Percentiles rank a stretch among this genome's conserved stretches.
Evolutionary conservation across 805 yeast species (phyloP).

Genomic region (Wickerhamiella parazyma): DNA sequence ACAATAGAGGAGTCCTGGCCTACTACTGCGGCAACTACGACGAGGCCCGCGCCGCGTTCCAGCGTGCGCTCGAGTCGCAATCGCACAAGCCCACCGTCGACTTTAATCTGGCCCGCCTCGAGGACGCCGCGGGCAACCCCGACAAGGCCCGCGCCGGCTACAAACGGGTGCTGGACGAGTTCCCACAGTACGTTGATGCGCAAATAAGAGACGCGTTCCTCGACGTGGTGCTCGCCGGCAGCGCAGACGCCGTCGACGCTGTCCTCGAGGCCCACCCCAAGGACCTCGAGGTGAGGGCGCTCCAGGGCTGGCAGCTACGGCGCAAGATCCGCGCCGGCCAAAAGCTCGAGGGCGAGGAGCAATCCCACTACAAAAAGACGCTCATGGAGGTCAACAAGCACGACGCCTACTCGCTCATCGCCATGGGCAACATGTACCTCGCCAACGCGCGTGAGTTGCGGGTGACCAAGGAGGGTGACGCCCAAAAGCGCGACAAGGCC

Average conservation of each 20-base stretch:
- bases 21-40: slow-evolving; percentile 48
- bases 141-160: slow-evolving; percentile 35
- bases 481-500: slow-evolving; percentile 53
- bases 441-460: slow-evolving; percentile 64
- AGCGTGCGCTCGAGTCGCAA: slow-evolving; percentile 30
- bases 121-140: slow-evolving; percentile 35
- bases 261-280: slow-evolving; percentile 42
- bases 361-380: slow-evolving; percentile 72
- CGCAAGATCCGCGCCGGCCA: slow-evolving; percentile 21
- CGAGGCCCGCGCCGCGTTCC: slow-evolving; percentile 44
- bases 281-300: slow-evolving; percentile 73
- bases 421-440: slow-evolving; percentile 79
- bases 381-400: slow-evolving; percentile 65
- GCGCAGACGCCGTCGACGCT: slow-evolving; percentile 32
- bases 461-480: slow-evolving; percentile 32
- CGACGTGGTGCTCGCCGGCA: slow-evolving; percentile 33
- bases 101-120: slow-evolving; percentile 67
- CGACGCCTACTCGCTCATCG: slow-evolving; percentile 77
- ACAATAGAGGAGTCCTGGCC: slow-evolving; percentile 76
- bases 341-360: slow-evolving; percentile 46
- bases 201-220: slow-evolving; percentile 56
- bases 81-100: slow-evolving; percentile 31
- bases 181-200: slow-evolving; percentile 66
- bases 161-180: slow-evolving; percentile 37
- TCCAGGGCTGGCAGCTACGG: slow-evolving; percentile 79